These are phyloP conservation scores for Paramecium primaurelia DNA, from an alignment of 73 alveolate genomes.

Conservation along the genomic window DNA sequence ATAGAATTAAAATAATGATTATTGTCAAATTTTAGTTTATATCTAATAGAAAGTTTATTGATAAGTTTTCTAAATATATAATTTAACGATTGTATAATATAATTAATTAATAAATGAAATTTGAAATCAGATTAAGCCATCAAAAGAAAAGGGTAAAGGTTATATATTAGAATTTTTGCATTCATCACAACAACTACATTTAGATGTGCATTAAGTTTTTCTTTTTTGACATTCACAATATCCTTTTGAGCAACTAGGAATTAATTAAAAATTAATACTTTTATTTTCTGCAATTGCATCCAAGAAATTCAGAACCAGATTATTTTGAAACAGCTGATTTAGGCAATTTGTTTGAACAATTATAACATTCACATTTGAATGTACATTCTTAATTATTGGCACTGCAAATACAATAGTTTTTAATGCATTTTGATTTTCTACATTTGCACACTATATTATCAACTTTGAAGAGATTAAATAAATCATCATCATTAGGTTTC, in stretches of 20 bases:
- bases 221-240: constrained; percentile 36
- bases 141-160: constrained; percentile 6
- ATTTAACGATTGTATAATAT: not conserved
- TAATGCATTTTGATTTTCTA: constrained; percentile 1
- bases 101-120: not conserved
- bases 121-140: not conserved
- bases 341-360: not conserved
- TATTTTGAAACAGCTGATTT: not conserved
- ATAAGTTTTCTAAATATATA: not conserved
- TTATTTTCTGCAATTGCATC: constrained; percentile 9
- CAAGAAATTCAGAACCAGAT: not conserved
- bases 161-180: not conserved
- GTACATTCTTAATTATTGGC: not conserved
- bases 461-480: not conserved
- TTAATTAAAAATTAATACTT: not conserved
- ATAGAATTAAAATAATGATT: not conserved
- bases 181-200: constrained; percentile 10
- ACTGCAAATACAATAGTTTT: constrained; percentile 10
- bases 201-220: not conserved
- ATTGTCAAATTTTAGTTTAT: not conserved
- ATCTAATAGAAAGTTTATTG: not conserved
- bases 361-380: not conserved
- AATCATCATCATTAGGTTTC: constrained; percentile 8
- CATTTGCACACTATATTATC: not conserved
- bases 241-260: not conserved